Percentiles rank a stretch among this genome's conserved stretches.
Conservation (phyloP, 192 early-diverging fungal genomes). For the Diversispora epigaea region DNA sequence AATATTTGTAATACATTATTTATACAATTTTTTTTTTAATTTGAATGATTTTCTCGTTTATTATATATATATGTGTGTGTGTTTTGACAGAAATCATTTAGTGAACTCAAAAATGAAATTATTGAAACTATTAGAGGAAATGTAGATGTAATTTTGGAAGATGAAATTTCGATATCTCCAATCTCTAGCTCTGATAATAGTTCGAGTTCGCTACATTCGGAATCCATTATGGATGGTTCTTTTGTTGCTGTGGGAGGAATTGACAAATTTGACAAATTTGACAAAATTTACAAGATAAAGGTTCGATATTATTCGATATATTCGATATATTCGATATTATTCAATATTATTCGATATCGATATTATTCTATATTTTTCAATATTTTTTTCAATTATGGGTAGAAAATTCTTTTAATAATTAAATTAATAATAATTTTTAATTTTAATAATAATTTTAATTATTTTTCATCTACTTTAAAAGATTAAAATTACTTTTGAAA, state of each 20-base stretch:
- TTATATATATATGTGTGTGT: not conserved
- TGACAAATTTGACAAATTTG: not conserved
- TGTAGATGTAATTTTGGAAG: not conserved
- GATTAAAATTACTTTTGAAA: slow-evolving; percentile 11
- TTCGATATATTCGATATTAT: no score
- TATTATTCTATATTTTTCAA: no score
- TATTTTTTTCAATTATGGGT: not conserved
- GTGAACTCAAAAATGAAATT: not conserved
- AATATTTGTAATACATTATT: no score
- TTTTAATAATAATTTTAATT: not conserved
- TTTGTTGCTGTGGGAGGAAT: not conserved
- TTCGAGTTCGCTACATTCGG: not conserved
- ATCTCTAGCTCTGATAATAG: not conserved
- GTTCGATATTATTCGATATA: no score
- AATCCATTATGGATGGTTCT: not conserved
- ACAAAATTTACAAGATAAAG: no score
- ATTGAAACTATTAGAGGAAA: not conserved
- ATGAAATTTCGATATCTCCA: not conserved
- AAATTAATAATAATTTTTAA: not conserved
- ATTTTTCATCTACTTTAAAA: not conserved
- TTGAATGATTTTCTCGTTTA: not conserved
- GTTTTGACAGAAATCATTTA: not conserved
- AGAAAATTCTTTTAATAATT: not conserved
- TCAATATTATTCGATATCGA: no score
- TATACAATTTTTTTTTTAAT: not conserved